Conservation (phyloP, 1,284 basidiomycete genomes). For the Cryptococcus jaspeensis region DNA sequence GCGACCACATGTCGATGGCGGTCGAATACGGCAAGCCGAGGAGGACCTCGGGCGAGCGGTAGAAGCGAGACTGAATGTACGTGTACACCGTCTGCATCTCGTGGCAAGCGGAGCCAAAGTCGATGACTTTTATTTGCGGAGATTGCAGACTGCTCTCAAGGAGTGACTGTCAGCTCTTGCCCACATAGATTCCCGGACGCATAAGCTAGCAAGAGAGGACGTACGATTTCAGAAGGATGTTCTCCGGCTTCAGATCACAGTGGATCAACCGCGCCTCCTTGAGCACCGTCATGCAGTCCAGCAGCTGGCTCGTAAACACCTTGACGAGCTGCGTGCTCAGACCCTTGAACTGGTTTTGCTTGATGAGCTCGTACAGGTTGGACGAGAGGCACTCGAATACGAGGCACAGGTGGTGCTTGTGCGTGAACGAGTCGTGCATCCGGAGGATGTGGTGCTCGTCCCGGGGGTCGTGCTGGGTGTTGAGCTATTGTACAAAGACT, state of each 20-base stretch:
- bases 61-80: slow-evolving; percentile 98
- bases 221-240: slow-evolving; percentile 89
- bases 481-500: slow-evolving; percentile 62
- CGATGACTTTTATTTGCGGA: slow-evolving; percentile 98
- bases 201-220: slow-evolving; percentile 42
- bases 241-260: slow-evolving; percentile 97
- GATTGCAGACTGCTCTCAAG: slow-evolving; percentile 72
- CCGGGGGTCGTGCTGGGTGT: slow-evolving; percentile 85
- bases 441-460: slow-evolving; percentile 97
- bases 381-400: slow-evolving; percentile 97
- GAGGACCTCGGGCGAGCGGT: slow-evolving; percentile 95
- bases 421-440: slow-evolving; percentile 93
- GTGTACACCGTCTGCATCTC: slow-evolving; percentile 99
- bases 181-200: slow-evolving; percentile 6
- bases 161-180: slow-evolving; percentile 1
- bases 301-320: slow-evolving; percentile 92
- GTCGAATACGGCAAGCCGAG: slow-evolving; percentile 92
- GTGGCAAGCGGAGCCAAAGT: slow-evolving; percentile 98
- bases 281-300: slow-evolving; percentile 87
- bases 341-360: slow-evolving; percentile 99
- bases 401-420: slow-evolving; percentile 92
- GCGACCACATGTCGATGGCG: slow-evolving; percentile 96
- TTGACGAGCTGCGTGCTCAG: slow-evolving; percentile 94
- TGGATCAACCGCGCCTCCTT: slow-evolving; percentile 96
- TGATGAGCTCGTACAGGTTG: slow-evolving; percentile 99